Conservation (phyloP, 345 rosid genomes). For the Capsella bursapastoris region DNA sequence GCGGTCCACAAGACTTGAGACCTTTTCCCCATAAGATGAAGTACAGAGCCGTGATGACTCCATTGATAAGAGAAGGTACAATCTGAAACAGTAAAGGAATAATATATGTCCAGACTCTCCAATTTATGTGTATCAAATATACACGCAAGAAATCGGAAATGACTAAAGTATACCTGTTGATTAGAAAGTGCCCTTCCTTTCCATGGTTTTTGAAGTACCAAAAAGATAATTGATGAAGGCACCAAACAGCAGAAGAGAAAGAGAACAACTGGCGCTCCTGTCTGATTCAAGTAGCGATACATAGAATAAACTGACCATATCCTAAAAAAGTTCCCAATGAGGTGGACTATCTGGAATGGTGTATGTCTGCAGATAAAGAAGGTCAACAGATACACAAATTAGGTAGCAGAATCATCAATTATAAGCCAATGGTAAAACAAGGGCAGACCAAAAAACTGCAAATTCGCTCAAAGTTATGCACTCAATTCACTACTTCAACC, state of each 20-base stretch:
- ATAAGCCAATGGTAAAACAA: neutral
- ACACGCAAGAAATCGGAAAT: neutral
- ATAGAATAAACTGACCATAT: constrained; percentile 97
- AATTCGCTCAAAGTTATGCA: neutral
- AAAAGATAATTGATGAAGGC: constrained; percentile 72
- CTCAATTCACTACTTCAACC: neutral
- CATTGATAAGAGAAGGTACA: constrained; percentile 90
- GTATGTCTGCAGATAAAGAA: constrained; percentile 58
- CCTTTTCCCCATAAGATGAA: constrained; percentile 97
- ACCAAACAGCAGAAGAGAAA: constrained; percentile 87
- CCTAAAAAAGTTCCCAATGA: constrained; percentile 77
- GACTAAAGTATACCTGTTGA: constrained; percentile 65
- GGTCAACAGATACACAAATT: neutral
- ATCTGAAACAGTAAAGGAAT: constrained; percentile 55
- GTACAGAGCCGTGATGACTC: constrained; percentile 88
- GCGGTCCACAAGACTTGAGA: constrained; percentile 88
- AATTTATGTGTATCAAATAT: neutral
- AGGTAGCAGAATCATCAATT: neutral
- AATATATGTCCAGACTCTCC: constrained; percentile 18
- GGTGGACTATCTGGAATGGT: constrained; percentile 83
- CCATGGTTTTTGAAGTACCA: constrained; percentile 93
- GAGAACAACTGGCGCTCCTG: constrained; percentile 87
- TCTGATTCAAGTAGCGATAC: constrained; percentile 75
- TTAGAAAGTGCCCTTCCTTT: constrained; percentile 90
- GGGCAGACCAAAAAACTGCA: neutral